A percentile compares a stretch with the other conserved stretches of the same genome.
Evolutionary conservation across 768 basidiomycete genomes (phyloP).

Genomic region (Pleurotus citrinopileatus): DNA sequence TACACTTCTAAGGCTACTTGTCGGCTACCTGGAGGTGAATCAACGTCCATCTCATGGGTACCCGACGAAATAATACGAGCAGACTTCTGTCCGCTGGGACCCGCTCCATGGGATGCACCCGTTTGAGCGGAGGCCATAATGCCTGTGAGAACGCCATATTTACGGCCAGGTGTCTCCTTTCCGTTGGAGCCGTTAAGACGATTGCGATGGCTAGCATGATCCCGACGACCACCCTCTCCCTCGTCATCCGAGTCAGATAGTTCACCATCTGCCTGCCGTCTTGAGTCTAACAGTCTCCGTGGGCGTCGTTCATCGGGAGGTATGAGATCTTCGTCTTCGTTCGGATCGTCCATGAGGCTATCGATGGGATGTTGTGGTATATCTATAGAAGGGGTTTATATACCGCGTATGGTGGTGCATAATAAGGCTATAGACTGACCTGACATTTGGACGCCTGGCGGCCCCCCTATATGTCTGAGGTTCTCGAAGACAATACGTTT

Average conservation of each 20-base stretch:
- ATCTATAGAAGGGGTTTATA: constrained; percentile 43
- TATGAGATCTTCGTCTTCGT: constrained; percentile 81
- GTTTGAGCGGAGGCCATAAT: constrained; percentile 65
- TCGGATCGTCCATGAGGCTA: constrained; percentile 74
- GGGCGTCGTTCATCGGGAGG: constrained; percentile 76
- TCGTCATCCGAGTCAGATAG: constrained; percentile 98
- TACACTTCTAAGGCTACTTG: not conserved
- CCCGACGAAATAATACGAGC: constrained; percentile 38
- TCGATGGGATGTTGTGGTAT: constrained; percentile 85
- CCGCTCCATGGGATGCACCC: constrained; percentile 65
- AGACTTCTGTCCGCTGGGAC: constrained; percentile 71
- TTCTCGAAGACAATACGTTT: constrained; percentile 92
- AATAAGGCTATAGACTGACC: constrained; percentile 38
- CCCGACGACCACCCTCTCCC: constrained; percentile 80
- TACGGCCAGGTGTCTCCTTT: constrained; percentile 42
- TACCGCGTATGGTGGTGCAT: too few species aligned
- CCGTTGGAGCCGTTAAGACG: constrained; percentile 38
- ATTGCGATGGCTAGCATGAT: constrained; percentile 60
- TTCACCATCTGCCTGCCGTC: constrained; percentile 82
- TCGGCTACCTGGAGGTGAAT: constrained; percentile 32
- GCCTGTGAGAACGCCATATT: constrained; percentile 67
- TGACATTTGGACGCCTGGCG: constrained; percentile 91
- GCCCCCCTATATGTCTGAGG: constrained; percentile 78
- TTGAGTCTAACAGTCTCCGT: constrained; percentile 73
- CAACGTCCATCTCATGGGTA: constrained; percentile 39